phyloP scores from a whole-genome alignment of 805 yeast genomes.

The Komagataella populi region DNA sequence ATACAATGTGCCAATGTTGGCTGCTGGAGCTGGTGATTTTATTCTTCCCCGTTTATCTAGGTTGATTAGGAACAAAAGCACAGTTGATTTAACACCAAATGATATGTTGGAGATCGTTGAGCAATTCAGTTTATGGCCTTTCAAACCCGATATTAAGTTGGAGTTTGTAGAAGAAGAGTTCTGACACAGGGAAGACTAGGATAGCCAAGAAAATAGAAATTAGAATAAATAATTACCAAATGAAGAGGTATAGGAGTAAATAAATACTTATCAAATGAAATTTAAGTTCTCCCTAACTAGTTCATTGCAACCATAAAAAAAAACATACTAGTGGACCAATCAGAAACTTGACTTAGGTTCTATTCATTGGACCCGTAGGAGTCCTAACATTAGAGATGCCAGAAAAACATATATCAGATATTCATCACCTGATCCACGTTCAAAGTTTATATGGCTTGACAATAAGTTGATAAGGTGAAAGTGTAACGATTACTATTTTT shows the following conservation, averaged over 20 bases:
- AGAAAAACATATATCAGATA: constrained; percentile 43
- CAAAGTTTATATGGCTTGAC: neutral
- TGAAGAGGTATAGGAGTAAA: neutral
- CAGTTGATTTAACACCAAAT: constrained; percentile 33
- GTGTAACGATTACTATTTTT: neutral
- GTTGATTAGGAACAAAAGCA: constrained; percentile 27
- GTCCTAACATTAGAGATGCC: constrained; percentile 91
- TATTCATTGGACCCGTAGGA: constrained; percentile 64
- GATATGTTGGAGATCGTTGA: constrained; percentile 42
- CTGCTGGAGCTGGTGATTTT: constrained; percentile 70
- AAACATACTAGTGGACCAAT: neutral
- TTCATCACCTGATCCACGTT: constrained; percentile 11
- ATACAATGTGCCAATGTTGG: constrained; percentile 40
- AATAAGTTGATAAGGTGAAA: neutral
- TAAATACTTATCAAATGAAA: neutral
- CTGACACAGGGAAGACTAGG: neutral
- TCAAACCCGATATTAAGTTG: constrained; percentile 44
- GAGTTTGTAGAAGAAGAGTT: neutral
- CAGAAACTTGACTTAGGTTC: constrained; percentile 21
- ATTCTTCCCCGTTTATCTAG: constrained; percentile 19
- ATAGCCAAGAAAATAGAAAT: neutral
- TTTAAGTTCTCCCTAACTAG: neutral
- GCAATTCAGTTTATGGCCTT: constrained; percentile 67
- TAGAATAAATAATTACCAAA: too few relatives aligned
- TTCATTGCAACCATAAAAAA: neutral